Base-by-base conservation (phyloP, 1,284 basidiomycete genomes). In the Phellopilus nigrolimitatus region DNA sequence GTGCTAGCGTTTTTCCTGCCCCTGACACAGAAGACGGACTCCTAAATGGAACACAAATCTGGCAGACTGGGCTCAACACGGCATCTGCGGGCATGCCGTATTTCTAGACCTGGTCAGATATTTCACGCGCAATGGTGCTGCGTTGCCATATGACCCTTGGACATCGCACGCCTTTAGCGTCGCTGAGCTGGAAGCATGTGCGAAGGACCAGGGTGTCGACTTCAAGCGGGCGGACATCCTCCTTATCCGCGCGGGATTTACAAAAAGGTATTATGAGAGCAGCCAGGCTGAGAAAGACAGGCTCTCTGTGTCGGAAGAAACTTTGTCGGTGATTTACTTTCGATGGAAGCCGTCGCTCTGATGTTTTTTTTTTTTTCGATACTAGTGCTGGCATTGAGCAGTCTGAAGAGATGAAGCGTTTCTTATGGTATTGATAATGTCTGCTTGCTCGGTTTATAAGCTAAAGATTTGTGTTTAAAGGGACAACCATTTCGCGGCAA, bases 401-500 rank as follows among this genome's bases (percentile, higher is more conserved):
- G 61, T 74, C 74, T 10, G 78, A 82, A 15, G 80, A 82, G n/a
- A 84, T 84, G 80, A 84, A 83, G 57, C 72, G 74, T 2, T 84
- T 85, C 67, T 64, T 84, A 25, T 86, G 84, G 82, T 81, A 60
- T 7, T 69, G 62, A 15, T 15, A 13, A 30, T 45, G 22, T 45
- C 42, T 19, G 9, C 34, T 51, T 52, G 3, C 12, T 12, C 24
- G 22, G 36, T 17, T 33, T n/a, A n/a, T 21, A 1, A 36, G 27
- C 41, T 15, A 47, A 50, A 27, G 55, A 56, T 51, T 51, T 38
- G 39, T 47, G 33, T 24, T 58, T 49, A 56, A 53, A 87, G 85
- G 86, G 73, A 88, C 66, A 84, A 87, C 60, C 85, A 88, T 62
- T 87, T 88, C 62, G 80, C 84, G 0, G 84, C 85, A 3, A 63